A percentile compares a stretch with the other conserved stretches of the same genome.
phyloP scores from a whole-genome alignment of 768 basidiomycete genomes.

The Suillus luteus region DNA sequence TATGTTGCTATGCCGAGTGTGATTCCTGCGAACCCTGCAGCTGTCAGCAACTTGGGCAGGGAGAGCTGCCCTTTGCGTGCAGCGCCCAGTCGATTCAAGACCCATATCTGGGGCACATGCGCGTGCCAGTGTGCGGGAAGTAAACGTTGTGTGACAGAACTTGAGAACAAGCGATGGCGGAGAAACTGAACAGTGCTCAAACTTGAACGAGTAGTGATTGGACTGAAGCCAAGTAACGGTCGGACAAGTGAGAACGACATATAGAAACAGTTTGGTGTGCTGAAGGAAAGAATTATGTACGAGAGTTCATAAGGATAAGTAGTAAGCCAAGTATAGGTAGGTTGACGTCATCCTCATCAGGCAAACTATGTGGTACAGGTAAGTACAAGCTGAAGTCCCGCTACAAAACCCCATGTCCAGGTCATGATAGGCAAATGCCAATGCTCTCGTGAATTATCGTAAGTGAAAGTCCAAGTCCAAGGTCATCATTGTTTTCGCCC shows the following conservation, averaged over 20 bases:
- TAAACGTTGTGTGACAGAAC: constrained; percentile 1
- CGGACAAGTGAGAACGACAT: constrained; percentile 16
- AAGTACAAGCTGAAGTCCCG: neutral
- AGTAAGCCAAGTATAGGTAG: neutral
- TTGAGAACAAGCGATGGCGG: constrained; percentile 4
- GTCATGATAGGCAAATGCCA: neutral
- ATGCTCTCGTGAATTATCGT: neutral
- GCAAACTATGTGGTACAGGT: neutral
- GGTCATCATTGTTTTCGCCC: constrained; percentile 4
- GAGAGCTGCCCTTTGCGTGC: constrained; percentile 13
- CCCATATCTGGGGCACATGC: constrained; percentile 5
- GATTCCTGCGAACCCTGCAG: constrained; percentile 40
- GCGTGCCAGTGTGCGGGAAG: constrained; percentile 5
- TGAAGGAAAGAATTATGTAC: neutral
- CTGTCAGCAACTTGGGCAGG: constrained; percentile 26
- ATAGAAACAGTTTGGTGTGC: neutral
- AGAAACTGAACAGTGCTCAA: constrained; percentile 5
- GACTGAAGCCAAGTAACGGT: constrained; percentile 20
- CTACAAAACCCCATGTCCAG: neutral
- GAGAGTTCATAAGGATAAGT: neutral
- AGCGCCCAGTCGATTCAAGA: neutral
- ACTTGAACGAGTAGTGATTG: constrained; percentile 11
- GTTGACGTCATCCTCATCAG: constrained; percentile 14
- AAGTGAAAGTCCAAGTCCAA: neutral
- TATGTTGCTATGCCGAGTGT: constrained; percentile 48